These are phyloP conservation scores for Fistulifera pelliculosa DNA, from an alignment of 108 stramenopile species.

Conservation along the genomic window DNA sequence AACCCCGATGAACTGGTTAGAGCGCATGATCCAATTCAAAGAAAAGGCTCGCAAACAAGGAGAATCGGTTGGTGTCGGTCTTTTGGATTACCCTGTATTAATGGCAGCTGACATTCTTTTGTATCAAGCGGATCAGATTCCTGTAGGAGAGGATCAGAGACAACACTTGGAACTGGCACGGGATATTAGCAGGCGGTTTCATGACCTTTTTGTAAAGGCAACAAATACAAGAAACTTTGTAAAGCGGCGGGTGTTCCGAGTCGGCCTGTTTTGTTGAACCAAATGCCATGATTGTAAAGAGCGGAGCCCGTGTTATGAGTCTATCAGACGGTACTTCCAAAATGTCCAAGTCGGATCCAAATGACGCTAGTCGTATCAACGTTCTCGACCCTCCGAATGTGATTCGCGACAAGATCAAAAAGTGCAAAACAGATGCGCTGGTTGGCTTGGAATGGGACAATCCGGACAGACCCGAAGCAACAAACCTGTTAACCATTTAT, in stretches of 20 bases:
- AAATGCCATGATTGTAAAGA: slow-evolving; percentile 91
- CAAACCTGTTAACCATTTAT: slow-evolving; percentile 95
- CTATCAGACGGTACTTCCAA: slow-evolving; percentile 92
- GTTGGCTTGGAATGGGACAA: slow-evolving; percentile 93
- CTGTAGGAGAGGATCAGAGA: slow-evolving; percentile 98
- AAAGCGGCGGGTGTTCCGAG: slow-evolving; percentile 73
- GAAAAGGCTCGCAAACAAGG: slow-evolving; percentile 91
- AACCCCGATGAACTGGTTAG: slow-evolving; percentile 97
- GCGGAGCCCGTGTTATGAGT: slow-evolving; percentile 96
- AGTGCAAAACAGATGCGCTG: slow-evolving; percentile 92
- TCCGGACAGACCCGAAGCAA: slow-evolving; percentile 94
- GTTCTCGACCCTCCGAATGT: slow-evolving; percentile 88
- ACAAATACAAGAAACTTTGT: slow-evolving; percentile 74
- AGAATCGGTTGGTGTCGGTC: slow-evolving; percentile 86
- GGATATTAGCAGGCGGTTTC: slow-evolving; percentile 93
- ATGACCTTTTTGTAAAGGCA: slow-evolving; percentile 86
- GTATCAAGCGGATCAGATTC: slow-evolving; percentile 95
- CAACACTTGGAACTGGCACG: slow-evolving; percentile 99
- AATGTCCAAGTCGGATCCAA: slow-evolving; percentile 96
- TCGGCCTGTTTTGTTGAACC: slow-evolving; percentile 87
- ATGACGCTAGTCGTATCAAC: slow-evolving; percentile 90
- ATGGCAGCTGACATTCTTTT: slow-evolving; percentile 99
- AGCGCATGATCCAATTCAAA: slow-evolving; percentile 99
- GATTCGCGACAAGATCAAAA: slow-evolving; percentile 89
- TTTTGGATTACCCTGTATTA: slow-evolving; percentile 95